Evolutionary conservation across 2,329 filamentous ascomycete species (phyloP).

Genomic region (Colletotrichum sp.): DNA sequence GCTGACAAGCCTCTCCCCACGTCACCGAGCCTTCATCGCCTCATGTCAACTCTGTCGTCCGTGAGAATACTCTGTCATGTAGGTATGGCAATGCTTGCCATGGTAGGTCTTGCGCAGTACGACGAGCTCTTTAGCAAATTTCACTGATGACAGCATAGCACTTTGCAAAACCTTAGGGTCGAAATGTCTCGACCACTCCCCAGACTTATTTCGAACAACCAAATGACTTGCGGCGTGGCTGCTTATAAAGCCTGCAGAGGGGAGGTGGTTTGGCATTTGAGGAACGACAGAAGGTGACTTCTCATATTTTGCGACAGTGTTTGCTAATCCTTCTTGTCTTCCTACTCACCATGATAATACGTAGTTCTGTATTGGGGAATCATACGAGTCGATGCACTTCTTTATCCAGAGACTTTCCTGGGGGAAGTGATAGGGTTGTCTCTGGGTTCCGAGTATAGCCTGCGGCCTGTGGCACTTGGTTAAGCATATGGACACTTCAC

Average conservation of each 20-base stretch:
- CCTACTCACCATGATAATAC: not conserved
- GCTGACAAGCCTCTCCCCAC: not conserved
- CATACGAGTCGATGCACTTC: not conserved
- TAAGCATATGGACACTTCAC: rapidly evolving
- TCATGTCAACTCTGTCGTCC: not conserved
- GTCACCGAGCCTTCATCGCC: not conserved
- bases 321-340: not conserved
- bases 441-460: not conserved
- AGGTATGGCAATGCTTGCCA: rapidly evolving
- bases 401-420: not conserved
- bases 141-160: not conserved
- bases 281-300: not conserved
- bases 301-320: rapidly evolving
- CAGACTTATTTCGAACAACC: rapidly evolving
- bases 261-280: rapidly evolving
- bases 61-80: not conserved
- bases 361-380: not conserved
- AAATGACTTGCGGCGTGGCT: not conserved
- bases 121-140: not conserved
- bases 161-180: rapidly evolving
- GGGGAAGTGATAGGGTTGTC: rapidly evolving
- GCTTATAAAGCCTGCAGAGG: not conserved
- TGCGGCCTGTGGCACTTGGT: not conserved
- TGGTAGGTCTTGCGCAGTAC: not conserved
- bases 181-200: not conserved